Evolutionary conservation across 1,284 basidiomycete genomes (phyloP), one percentile per base, ranked within the genome.

Genomic region (Heterobasidion irregulare): DNA sequence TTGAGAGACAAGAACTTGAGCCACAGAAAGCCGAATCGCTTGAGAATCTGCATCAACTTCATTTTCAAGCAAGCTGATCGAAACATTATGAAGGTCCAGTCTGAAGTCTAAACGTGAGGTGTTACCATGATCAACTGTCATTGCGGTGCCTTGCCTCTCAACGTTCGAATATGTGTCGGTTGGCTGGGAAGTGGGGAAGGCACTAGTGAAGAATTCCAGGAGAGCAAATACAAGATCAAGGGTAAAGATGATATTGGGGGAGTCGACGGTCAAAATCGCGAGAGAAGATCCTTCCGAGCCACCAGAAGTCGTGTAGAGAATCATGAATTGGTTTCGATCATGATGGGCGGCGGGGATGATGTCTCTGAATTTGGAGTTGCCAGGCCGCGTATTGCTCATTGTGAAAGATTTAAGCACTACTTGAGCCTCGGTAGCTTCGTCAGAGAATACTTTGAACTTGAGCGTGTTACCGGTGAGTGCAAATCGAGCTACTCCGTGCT

Each of bases 311-410:
- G 92, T 90, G 68, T 92, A 98, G 56, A 95, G 80, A 48, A 98
- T 70, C 91, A 98, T 98, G 66, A 99, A 89, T 64, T 96, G 97
- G 63, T 98, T 94, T 34, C 94, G 83, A 60, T 90, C 84, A 65
- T 98, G 92, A 58, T 86, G 79, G 34, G 92, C 89, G 12, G 93
- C 87, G 1, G 97, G 97, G 58, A 99, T 91, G 57, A 99, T 95
- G 67, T 99, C 96, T 50, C 96, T 82, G 75, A 96, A 98, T 64
- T 84, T 89, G 16, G 92, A 90, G 55, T 77, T 78, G 7, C 92
- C 91, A 0, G 89, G 80, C 50, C 89, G 79, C 5, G 89, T 98
- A 67, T 96, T 97, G 65, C 82, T 86, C 75, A 98, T 89, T 0
- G 93, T 94, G 65, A 99, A 88, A 0, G 95, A 94, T 65, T 89